Evolutionary conservation across 2,329 filamentous ascomycete species (phyloP).

Genomic region (Talaromyces verruculosus): DNA sequence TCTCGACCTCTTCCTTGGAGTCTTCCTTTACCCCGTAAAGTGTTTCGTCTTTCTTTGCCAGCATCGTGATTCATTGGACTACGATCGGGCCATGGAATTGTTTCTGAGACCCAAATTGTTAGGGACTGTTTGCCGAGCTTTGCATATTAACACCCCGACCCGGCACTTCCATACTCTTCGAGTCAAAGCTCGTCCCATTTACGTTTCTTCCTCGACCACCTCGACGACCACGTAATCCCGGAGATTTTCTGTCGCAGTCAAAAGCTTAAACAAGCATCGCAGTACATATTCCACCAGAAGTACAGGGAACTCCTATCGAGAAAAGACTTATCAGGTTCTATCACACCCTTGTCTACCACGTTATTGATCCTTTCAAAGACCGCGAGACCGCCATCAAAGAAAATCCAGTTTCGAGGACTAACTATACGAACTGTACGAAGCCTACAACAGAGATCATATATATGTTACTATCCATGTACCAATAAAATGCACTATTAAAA

Average conservation of each 20-base stretch:
- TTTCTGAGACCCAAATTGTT: conserved; percentile 6
- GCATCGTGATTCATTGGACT: neutral
- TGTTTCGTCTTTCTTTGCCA: neutral
- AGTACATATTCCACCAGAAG: neutral
- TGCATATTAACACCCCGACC: neutral
- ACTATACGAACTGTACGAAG: neutral
- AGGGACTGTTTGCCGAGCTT: neutral
- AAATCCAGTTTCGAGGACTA: neutral
- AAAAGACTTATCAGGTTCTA: neutral
- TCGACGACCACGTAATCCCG: neutral
- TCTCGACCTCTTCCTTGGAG: neutral
- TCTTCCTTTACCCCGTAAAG: neutral
- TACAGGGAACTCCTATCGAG: neutral
- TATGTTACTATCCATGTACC: neutral
- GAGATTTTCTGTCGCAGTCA: neutral
- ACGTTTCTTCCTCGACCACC: neutral
- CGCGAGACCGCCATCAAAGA: neutral
- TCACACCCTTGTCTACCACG: neutral
- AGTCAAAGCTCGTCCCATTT: neutral
- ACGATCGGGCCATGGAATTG: neutral
- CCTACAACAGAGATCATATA: neutral
- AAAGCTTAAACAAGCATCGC: neutral
- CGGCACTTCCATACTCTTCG: neutral
- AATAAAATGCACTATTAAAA: neutral
- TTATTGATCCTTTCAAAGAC: neutral